Evolutionary conservation across 2,329 filamentous ascomycete species (phyloP), one percentile per base, ranked within the genome.

Genomic region (Lachnellula arida): DNA sequence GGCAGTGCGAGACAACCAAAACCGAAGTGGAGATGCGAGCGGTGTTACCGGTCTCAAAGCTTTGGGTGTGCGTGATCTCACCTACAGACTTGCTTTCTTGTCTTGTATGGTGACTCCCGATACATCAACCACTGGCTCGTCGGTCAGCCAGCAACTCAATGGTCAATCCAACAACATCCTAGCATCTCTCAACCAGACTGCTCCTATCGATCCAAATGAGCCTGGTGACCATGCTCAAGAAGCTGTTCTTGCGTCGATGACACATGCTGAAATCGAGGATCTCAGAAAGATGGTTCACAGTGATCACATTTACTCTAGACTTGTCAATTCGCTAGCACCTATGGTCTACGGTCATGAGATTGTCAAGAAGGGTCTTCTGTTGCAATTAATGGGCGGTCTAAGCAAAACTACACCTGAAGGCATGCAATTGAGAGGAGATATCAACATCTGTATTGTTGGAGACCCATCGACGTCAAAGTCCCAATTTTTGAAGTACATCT

Each of bases 391-490:
- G 82, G 90, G 91, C n/a, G 94, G 94, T 77, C 90, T 99, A 2
- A 85, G 86, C 74, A 99, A 99, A 73, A 82, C 83, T 22, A 99
- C 94, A 0, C 82, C 91, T 0, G 94, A 99, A 74, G 93, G 91
- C 60, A 96, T 99, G 91, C 85, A 92, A 61, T 81, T 99, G 44
- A 86, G 94, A 81, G 94, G 94, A 64, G 94, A 99, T 70, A 92
- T 99, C 78, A 99, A 99, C 75, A 96, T 99, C 60, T 99, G 94
- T 73, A 90, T 99, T 64, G 94, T 99, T 56, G 94, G 94, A 58
- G 94, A 99, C 70, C 94, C 94, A 1, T 96, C 90, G 11, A 99
- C 94, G 1, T 96, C 91, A 63, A 99, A 99, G 73, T 97, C 92
- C 34, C 94, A 99, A 67, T 99, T 99, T 73, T 77, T 99, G 66